A percentile compares a stretch with the other conserved stretches of the same genome.
Conservation (phyloP, 345 rosid genomes). For the Aquilaria malaccensis region DNA sequence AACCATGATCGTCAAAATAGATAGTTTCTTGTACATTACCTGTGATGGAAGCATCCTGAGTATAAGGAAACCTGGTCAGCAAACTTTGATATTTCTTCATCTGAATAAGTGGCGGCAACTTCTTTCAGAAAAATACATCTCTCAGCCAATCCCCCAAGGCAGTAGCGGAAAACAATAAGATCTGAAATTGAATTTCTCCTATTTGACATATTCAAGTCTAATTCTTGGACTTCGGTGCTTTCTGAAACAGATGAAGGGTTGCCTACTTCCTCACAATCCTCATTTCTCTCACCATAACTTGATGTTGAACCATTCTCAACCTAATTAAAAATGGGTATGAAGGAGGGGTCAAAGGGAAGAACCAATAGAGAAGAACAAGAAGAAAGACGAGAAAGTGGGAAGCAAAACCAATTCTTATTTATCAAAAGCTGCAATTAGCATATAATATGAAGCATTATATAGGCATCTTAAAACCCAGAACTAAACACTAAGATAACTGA, state of each 20-base stretch:
- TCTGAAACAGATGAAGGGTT: conserved; percentile 56
- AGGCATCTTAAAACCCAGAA: too few species aligned
- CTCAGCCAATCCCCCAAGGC: conserved; percentile 70
- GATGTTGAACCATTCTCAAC: conserved; percentile 22
- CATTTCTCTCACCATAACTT: conserved; percentile 26
- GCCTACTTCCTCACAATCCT: conserved; percentile 32
- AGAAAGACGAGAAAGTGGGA: too few species aligned
- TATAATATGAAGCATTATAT: too few species aligned
- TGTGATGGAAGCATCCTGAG: conserved; percentile 88
- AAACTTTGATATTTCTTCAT: conserved; percentile 57
- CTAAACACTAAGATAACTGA: too few species aligned
- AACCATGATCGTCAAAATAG: background rate
- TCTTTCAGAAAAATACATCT: conserved; percentile 76
- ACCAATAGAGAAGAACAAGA: too few species aligned
- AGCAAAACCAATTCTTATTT: too few species aligned
- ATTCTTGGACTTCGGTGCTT: conserved; percentile 42
- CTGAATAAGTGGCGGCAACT: conserved; percentile 52
- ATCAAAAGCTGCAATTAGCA: too few species aligned
- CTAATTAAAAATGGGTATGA: conserved; percentile 20
- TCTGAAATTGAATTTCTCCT: conserved; percentile 49
- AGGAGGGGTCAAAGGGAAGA: background rate
- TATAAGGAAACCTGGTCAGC: conserved; percentile 72
- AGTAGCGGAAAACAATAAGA: conserved; percentile 55
- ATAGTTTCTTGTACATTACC: conserved; percentile 32
- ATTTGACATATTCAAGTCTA: conserved; percentile 28